Percentiles rank a stretch among this genome's conserved stretches.
phyloP scores from a whole-genome alignment of 805 yeast species.

The Kodamaea laetipori region DNA sequence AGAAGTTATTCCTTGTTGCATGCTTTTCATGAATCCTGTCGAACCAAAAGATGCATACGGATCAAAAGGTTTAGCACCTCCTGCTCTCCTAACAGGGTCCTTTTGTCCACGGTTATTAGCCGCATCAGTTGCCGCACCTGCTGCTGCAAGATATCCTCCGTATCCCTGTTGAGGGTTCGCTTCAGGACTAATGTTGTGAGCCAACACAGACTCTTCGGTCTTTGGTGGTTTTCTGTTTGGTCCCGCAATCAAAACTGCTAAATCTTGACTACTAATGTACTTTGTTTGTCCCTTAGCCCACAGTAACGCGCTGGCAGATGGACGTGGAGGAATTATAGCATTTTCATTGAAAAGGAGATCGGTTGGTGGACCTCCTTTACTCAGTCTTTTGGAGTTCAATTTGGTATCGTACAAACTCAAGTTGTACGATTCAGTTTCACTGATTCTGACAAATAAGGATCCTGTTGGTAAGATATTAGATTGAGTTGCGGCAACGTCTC shows the following conservation, averaged over 20 bases:
- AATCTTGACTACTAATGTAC: constrained; percentile 59
- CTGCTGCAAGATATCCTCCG: constrained; percentile 25
- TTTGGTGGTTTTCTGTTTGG: constrained; percentile 65
- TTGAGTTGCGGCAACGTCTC: constrained; percentile 21
- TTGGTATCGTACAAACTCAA: constrained; percentile 18
- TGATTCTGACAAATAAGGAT: constrained; percentile 58
- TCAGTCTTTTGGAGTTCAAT: constrained; percentile 11
- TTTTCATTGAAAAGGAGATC: constrained; percentile 73
- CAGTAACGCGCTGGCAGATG: constrained; percentile 73
- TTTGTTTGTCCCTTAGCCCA: constrained; percentile 81
- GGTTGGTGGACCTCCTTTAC: constrained; percentile 27
- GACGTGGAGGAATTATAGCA: constrained; percentile 73
- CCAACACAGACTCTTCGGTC: constrained; percentile 60
- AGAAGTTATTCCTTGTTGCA: constrained; percentile 54
- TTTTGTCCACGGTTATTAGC: constrained; percentile 36
- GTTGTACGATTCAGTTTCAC: constrained; percentile 46
- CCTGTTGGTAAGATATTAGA: constrained; percentile 50
- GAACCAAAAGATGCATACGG: constrained; percentile 36
- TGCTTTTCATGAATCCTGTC: constrained; percentile 41
- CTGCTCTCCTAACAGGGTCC: constrained; percentile 48
- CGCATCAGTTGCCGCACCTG: constrained; percentile 16
- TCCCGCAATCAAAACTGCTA: constrained; percentile 72
- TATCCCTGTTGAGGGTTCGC: constrained; percentile 40
- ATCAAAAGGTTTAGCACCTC: constrained; percentile 31
- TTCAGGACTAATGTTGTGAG: constrained; percentile 46